Evolutionary conservation across 768 basidiomycete genomes (phyloP), one percentile per base, ranked within the genome.

Genomic region (Cantharellus anzutake): DNA sequence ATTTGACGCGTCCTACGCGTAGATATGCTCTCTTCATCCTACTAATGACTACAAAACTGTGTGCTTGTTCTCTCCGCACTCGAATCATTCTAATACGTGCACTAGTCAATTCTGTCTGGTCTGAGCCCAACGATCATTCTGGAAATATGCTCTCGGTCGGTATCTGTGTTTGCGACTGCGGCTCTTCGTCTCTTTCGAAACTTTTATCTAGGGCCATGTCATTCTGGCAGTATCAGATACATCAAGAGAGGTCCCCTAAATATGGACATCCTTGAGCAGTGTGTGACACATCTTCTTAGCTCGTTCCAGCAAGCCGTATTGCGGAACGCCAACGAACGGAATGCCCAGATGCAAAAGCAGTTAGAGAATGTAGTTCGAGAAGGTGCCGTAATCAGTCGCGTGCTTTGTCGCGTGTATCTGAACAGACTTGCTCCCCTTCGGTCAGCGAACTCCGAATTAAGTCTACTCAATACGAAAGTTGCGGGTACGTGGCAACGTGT

Each of bases 11-110:
- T 34, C 38, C 20, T 38, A 14, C 55, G 41, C 4, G 16, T 63
- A 88, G 84, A 80, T 88, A 37, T 86, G 82, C 71, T 86, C 85
- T 2, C 71, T 91, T 16, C 83, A 85, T 65, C 88, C 88, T 0
- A 82, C 86, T 3, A 91, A 91, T 67, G 88, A 91, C 69, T 91
- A 90, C 71, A 91, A 90, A 73, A 91, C 88, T 56, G 88, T 84
- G 67, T 67, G 74, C 61, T 42, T 39, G 34, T 14, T 4, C 41
- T 38, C 11, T 3, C 42, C 41, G 2, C 41, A 51, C 3, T 42
- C 56, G 14, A 16, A 11, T 48, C 20, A 29, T 7, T 55, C 52
- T 34, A 4, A 42, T 56, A 5, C n/a, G 20, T 3, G 11, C 41
- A 5, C 44, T 63, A 91, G 87, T 90, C 88, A 20, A 88, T 91